Conservation (phyloP, 73 alveolate genomes). For the Paramecium bursaria region DNA sequence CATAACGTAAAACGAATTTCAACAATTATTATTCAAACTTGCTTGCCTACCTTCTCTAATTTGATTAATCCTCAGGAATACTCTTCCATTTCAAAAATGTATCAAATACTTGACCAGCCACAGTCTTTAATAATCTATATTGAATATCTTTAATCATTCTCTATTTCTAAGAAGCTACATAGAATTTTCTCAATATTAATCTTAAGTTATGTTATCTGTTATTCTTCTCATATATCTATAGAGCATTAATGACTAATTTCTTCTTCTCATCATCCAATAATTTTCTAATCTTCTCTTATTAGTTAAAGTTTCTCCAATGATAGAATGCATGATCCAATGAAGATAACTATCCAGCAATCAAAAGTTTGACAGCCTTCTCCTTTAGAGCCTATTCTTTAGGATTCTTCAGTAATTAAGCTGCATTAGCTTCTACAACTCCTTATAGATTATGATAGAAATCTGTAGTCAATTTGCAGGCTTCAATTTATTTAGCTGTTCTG, state of each 20-base stretch:
- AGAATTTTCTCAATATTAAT: conserved; percentile 15
- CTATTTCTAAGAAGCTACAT: neutral
- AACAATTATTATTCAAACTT: neutral
- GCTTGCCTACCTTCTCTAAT: neutral
- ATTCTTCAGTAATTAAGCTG: too few relatives aligned
- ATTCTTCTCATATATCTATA: neutral
- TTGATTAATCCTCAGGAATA: neutral
- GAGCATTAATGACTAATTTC: neutral
- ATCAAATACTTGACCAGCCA: neutral
- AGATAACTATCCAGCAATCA: too few relatives aligned
- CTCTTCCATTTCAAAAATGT: neutral
- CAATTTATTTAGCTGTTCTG: conserved; percentile 46
- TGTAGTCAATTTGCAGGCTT: conserved; percentile 41
- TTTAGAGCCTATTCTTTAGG: too few relatives aligned
- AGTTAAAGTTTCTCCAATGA: too few relatives aligned
- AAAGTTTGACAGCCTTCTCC: too few relatives aligned
- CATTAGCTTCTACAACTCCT: too few relatives aligned
- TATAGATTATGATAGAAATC: too few relatives aligned
- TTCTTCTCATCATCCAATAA: conserved; percentile 25
- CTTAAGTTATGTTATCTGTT: neutral
- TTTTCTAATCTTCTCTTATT: neutral
- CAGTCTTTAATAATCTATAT: neutral
- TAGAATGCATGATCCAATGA: too few relatives aligned
- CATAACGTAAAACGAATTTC: neutral
- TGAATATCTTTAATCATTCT: neutral